Conservation (phyloP, 2,329 filamentous ascomycete genomes). For the Sporothrix dimorphospora region DNA sequence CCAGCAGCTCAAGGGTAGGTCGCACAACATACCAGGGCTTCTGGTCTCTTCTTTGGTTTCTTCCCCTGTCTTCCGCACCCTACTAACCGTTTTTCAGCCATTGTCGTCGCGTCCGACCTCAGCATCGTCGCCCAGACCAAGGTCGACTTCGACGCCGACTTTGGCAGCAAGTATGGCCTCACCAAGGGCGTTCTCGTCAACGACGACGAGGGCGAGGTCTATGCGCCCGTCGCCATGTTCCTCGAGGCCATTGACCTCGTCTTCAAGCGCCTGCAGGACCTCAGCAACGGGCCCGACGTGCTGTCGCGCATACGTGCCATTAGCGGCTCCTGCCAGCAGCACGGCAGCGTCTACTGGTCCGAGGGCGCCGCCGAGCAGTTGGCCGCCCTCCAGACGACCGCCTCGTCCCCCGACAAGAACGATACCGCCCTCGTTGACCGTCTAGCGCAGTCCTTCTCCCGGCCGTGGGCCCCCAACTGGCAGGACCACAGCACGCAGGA, state of each 20-base stretch:
- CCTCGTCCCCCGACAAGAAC: constrained; percentile 53
- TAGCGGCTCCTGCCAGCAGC: constrained; percentile 93
- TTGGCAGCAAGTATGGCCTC: constrained; percentile 72
- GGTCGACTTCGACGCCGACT: constrained; percentile 92
- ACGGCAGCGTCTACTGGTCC: constrained; percentile 95
- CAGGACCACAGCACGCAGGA: constrained; percentile 93
- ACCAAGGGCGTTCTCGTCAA: constrained; percentile 87
- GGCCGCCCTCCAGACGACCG: constrained; percentile 47
- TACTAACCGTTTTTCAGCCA: constrained; percentile 53
- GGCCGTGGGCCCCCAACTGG: constrained; percentile 93
- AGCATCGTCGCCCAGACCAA: constrained; percentile 82
- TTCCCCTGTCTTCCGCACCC: not conserved
- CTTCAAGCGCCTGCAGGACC: constrained; percentile 69
- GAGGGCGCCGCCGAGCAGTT: constrained; percentile 68
- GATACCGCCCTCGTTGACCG: constrained; percentile 70
- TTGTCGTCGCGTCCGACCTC: constrained; percentile 82
- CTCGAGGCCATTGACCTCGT: constrained; percentile 90
- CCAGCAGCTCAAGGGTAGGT: constrained; percentile 86
- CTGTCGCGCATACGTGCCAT: constrained; percentile 77
- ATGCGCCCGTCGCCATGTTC: constrained; percentile 91
- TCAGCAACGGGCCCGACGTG: constrained; percentile 59
- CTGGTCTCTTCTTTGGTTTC: constrained; percentile 7
- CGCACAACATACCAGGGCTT: not conserved
- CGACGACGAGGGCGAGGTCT: constrained; percentile 82
- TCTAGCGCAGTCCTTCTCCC: constrained; percentile 72